These are phyloP conservation scores for Annona cherimola DNA, from an alignment of 164 flowering plant species.

Conservation along the genomic window DNA sequence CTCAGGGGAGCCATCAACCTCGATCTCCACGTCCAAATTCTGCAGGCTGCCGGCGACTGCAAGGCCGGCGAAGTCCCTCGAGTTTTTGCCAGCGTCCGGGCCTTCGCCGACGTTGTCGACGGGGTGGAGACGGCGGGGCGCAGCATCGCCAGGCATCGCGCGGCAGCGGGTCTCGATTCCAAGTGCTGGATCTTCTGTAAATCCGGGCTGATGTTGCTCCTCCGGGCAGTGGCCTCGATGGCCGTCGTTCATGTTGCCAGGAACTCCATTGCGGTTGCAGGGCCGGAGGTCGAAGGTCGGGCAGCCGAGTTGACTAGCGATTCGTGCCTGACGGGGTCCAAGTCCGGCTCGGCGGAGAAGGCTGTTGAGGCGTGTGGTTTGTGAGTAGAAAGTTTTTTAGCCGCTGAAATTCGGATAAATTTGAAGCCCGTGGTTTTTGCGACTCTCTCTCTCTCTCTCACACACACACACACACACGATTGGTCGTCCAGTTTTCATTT, in stretches of 20 bases:
- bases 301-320: not conserved
- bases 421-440: not conserved
- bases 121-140: constrained; percentile 15
- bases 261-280: not conserved
- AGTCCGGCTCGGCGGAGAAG: not conserved
- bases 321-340: not conserved
- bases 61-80: not conserved
- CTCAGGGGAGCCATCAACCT: constrained; percentile 14
- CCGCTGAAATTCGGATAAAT: no score
- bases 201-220: constrained; percentile 1
- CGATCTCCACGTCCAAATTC: constrained; percentile 9
- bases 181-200: constrained; percentile 2
- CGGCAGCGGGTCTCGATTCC: not conserved
- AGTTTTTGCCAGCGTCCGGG: constrained; percentile 10
- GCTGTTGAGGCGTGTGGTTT: not conserved
- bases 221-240: not conserved
- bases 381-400: not conserved
- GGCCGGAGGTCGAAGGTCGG: not conserved
- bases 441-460: not conserved
- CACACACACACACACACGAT: no score
- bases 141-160: constrained; percentile 5
- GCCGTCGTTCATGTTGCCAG: not conserved
- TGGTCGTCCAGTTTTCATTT: no score
- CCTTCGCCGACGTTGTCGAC: constrained; percentile 15
- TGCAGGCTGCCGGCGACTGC: not conserved